Percentiles rank a stretch among this genome's conserved stretches.
phyloP scores from a whole-genome alignment of 176 grass and related monocot genomes.

The Juncus effusus region DNA sequence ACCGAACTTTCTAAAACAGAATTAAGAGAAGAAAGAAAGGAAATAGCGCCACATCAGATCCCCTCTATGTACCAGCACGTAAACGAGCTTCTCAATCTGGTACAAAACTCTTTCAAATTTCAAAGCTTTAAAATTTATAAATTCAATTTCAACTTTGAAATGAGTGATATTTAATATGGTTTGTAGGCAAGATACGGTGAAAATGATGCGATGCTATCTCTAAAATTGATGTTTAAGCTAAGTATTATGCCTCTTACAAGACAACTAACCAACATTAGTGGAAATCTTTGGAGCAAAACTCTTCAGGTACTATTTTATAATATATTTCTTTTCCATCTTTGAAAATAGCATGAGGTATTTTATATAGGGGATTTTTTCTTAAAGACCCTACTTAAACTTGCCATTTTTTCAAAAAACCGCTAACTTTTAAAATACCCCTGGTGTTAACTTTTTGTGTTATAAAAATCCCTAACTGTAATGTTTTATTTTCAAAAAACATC shows the following conservation, averaged over 20 bases:
- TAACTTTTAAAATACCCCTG: too few relatives aligned
- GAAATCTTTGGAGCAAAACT: constrained; percentile 91
- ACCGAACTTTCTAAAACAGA: constrained; percentile 96
- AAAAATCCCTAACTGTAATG: too few relatives aligned
- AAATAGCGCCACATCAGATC: constrained; percentile 87
- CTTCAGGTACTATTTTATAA: constrained; percentile 52
- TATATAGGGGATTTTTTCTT: too few relatives aligned
- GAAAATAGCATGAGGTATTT: too few relatives aligned
- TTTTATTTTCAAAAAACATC: too few relatives aligned
- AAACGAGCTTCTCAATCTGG: constrained; percentile 72
- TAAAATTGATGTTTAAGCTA: constrained; percentile 96
- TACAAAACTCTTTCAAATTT: constrained; percentile 26
- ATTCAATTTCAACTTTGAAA: constrained; percentile 27
- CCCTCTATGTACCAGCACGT: constrained; percentile 77
- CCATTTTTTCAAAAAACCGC: too few relatives aligned
- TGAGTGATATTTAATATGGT: constrained; percentile 25
- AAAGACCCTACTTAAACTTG: too few relatives aligned
- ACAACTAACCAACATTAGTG: constrained; percentile 93
- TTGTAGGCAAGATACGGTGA: constrained; percentile 77
- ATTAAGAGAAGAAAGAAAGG: constrained; percentile 68
- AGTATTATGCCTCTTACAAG: constrained; percentile 88
- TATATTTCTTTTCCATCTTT: neutral
- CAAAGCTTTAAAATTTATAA: neutral
- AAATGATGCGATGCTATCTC: constrained; percentile 87
- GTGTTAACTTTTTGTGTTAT: too few relatives aligned